Evolutionary conservation across 192 early-diverging fungal species (phyloP), one percentile per base, ranked within the genome.

Genomic region (Podochytrium sp.): DNA sequence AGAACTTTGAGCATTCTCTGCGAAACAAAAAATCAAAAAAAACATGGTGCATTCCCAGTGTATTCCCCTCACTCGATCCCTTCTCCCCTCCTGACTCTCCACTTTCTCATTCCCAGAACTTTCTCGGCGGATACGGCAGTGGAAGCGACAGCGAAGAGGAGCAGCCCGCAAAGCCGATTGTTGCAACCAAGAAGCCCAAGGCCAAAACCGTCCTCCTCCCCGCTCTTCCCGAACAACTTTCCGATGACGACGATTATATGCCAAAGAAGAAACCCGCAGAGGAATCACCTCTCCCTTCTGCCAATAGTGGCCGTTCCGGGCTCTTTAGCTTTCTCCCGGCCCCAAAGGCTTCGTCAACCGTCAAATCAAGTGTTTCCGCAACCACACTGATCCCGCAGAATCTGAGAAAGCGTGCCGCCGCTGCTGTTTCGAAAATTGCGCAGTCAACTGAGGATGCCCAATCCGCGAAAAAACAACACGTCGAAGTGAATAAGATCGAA

Each of bases 251-350:
- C 33, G 51, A 12, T 18, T 33, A 52, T 16, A 34, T n/a, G n/a
- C n/a, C n/a, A n/a, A n/a, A n/a, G n/a, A n/a, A n/a, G n/a, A n/a
- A n/a, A n/a, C n/a, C n/a, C 38, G 20, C 51, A 1, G 14, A 51
- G 32, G 14, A 7, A 20, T 1, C 29, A 18, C 7, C 4, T 14
- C 37, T 33, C 10, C 1, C 7, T 29, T 14, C 10, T 23, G 23
- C 29, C 7, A 25, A 25, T 12, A 23, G 23, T 14, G 60, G 18
- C 25, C 4, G 33, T 16, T 12, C 55, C 12, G 69, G 69, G 20
- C 56, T 71, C 14, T 71, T 71, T 47, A 41, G 34, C n/a, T 35
- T 59, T 29, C 69, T 71, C 12, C 69, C 69, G n/a, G 34, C 52
- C 10, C 69, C 69, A 32, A 59, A 70, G 38, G 25, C 52, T n/a